Base-by-base conservation (phyloP, 805 yeast species). In the Naumovozyma castellii region DNA sequence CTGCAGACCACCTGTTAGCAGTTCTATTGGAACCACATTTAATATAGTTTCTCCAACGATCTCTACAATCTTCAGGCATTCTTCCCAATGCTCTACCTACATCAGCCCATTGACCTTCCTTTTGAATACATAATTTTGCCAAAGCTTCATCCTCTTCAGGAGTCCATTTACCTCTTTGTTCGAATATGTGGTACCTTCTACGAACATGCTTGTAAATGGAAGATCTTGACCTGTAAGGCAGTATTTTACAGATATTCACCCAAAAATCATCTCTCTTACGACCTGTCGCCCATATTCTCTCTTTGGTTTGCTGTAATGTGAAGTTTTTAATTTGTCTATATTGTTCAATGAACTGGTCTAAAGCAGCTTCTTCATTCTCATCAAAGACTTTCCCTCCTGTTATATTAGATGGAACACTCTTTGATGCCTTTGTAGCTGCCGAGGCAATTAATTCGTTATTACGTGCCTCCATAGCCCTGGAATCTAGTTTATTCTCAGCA, bases 1-100 rank as follows among this genome's bases (percentile, higher is more conserved):
- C 76, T 1, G 60, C 55, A 0, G 80, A 66, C 97, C 97, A 88
- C 56, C 82, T 84, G 58, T 84, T 83, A 37, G 75, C 72, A 6
- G 78, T 76, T 47, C 97, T 69, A 40, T 75, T 75, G 14, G 68
- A 69, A 18, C 97, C 97, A 66, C 97, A 90, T 60, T 88, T 88
- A 46, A 88, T 83, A 57, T 88, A 90, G 58, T 90, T 90, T 61
- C 97, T 72, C 95, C 95, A 90, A 51, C 97, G 71, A 59, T 90
- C 97, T 50, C 97, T 73, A 61, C 97, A 88, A 63, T 90, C 97
- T 56, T 90, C 97, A 0, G 97, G 97, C 97, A 90, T 90, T 53
- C 97, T 70, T 12, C 84, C 85, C 75, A 90, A 68, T 5, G 68
- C 66, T 39, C 72, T 72, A 5, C 97, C 97, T 44, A 90, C 84